Evolutionary conservation across 1,284 basidiomycete genomes (phyloP).

Genomic region (Cutaneotrichosporon cutaneum): DNA sequence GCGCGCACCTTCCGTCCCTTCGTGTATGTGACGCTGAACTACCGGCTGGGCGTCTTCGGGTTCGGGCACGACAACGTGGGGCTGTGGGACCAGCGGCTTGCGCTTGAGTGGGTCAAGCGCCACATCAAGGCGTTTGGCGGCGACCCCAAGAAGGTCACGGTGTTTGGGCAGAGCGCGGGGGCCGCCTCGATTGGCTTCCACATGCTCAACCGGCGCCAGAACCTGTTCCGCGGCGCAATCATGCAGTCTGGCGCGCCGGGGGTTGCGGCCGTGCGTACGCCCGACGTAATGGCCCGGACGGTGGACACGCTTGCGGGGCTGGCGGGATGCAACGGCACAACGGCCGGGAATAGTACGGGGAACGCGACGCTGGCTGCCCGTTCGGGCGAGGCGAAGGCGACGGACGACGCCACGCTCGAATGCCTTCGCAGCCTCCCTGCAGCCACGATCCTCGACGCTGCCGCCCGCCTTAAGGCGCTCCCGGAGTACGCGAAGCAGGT

Average conservation of each 20-base stretch:
- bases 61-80: slow-evolving; percentile 50
- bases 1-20: slow-evolving; percentile 33
- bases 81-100: slow-evolving; percentile 54
- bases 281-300: background rate
- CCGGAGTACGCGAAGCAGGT: background rate
- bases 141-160: slow-evolving; percentile 50
- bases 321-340: slow-evolving; percentile 3
- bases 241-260: slow-evolving; percentile 48
- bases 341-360: background rate
- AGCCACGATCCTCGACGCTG: slow-evolving; percentile 3
- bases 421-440: slow-evolving; percentile 10
- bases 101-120: slow-evolving; percentile 56
- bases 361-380: background rate
- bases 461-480: background rate
- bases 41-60: slow-evolving; percentile 56
- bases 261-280: background rate
- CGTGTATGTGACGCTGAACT: slow-evolving; percentile 54
- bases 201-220: slow-evolving; percentile 36
- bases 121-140: slow-evolving; percentile 57
- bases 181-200: slow-evolving; percentile 45
- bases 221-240: slow-evolving; percentile 51
- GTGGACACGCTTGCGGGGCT: background rate
- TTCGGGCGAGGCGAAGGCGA: background rate
- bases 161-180: slow-evolving; percentile 52
- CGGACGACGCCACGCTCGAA: background rate